Conservation (phyloP, 2,329 filamentous ascomycete genomes). For the Aspergillus caelatus region DNA sequence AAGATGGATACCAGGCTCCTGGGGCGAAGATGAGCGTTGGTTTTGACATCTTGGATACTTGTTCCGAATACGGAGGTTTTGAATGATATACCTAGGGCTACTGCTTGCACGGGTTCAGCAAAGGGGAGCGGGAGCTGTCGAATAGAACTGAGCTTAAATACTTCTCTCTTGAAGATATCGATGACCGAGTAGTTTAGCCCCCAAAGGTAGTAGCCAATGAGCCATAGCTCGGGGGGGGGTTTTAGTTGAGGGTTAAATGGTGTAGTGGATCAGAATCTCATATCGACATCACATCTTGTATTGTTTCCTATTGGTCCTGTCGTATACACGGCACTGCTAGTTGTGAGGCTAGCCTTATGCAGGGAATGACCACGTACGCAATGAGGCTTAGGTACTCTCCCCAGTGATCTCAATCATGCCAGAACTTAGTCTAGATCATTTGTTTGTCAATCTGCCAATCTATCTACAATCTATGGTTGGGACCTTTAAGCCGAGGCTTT, state of each 20-base stretch:
- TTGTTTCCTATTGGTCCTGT: not conserved
- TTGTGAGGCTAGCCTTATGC: not conserved
- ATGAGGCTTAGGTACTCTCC: not conserved
- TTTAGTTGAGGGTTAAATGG: not conserved
- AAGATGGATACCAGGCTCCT: constrained; percentile 37
- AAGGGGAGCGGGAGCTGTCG: not conserved
- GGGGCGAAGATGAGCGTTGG: constrained; percentile 34
- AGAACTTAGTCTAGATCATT: not conserved
- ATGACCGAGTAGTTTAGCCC: not conserved
- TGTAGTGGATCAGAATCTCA: not conserved
- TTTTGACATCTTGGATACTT: constrained; percentile 15
- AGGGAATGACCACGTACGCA: not conserved
- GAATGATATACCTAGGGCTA: not conserved
- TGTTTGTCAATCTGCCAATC: not conserved
- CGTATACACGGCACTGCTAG: not conserved
- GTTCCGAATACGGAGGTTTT: not conserved
- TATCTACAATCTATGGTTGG: not conserved
- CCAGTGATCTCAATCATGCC: not conserved
- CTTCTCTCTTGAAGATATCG: not conserved
- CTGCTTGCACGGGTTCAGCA: not conserved
- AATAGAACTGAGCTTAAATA: not conserved
- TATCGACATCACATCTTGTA: not conserved
- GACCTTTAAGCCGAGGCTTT: not conserved
- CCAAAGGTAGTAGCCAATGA: not conserved
- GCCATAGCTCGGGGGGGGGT: not conserved